phyloP scores from a whole-genome alignment of 805 yeast genomes.

The Pichia gijzeniarum region DNA sequence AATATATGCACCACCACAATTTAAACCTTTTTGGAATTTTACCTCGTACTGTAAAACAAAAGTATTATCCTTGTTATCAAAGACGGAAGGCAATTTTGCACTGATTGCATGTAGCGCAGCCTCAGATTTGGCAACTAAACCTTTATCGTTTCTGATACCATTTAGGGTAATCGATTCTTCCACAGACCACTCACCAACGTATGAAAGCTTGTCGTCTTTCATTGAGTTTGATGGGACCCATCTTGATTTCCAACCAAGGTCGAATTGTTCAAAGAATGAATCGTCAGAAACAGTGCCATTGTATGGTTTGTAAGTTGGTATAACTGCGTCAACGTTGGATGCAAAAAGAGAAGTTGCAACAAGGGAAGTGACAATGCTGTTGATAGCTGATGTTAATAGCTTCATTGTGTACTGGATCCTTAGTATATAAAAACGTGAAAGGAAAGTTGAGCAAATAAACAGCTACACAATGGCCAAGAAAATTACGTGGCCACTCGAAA shows the following conservation, averaged over 20 bases:
- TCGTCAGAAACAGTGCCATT: conserved; percentile 32
- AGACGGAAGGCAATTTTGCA: conserved; percentile 46
- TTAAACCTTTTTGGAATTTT: conserved; percentile 69
- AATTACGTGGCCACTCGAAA: too few relatives aligned
- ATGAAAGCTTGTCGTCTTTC: conserved; percentile 48
- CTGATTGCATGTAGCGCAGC: conserved; percentile 84
- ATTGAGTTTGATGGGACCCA: conserved; percentile 60
- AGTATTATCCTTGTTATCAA: conserved; percentile 55
- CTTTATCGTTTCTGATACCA: conserved; percentile 61
- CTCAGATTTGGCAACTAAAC: conserved; percentile 66
- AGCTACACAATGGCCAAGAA: too few relatives aligned
- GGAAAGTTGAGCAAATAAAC: too few relatives aligned
- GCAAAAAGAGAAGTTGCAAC: neutral
- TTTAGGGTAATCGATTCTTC: conserved; percentile 55
- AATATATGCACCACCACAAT: conserved; percentile 87
- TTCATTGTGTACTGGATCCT: neutral
- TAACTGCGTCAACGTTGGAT: conserved; percentile 5
- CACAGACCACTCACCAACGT: conserved; percentile 70
- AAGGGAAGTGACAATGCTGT: neutral
- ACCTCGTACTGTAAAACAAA: conserved; percentile 87
- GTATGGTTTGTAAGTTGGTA: conserved; percentile 29
- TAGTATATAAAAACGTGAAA: too few relatives aligned
- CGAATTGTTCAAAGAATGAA: conserved; percentile 65
- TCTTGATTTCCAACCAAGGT: conserved; percentile 32
- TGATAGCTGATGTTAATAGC: neutral